Evolutionary conservation across 148 eudicot species (phyloP), one percentile per base, ranked within the genome.

Genomic region (Amaranthus hypochondriacus): DNA sequence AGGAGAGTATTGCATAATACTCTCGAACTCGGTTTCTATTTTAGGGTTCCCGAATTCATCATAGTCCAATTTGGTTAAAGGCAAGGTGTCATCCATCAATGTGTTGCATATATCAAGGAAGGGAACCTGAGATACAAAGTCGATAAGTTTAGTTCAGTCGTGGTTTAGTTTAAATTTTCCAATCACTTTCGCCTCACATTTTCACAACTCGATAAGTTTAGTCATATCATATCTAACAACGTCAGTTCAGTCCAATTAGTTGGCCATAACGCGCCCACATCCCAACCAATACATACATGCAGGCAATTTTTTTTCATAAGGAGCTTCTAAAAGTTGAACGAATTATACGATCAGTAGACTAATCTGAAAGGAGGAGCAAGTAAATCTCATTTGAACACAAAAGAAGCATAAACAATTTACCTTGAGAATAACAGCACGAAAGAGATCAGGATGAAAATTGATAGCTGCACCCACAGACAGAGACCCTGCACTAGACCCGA

Each of bases 41-140:
- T 87, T 84, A 79, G 97, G 99, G 74, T 95, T 87, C n/a, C 97
- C 99, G 60, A 92, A 95, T 85, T 95, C 99, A 86, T 95, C 99
- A 48, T 92, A 85, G 81, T 95, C 99, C 77, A 90, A 75, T 62
- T 88, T 81, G 44, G 99, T 92, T 48, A 95, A 84, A 69, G 99
- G 97, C 76, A 95, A 85, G 84, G 78, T 84, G 4, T 89, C 83
- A 79, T 95, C 96, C 92, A 92, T 79, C 84, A 95, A 89, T 48
- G 97, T 88, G 85, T 89, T 92, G 83, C 96, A 88, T 66, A 92
- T 76, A 79, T 95, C 99, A 71, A 95, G 94, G 76, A 95, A 95
- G 47, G 99, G 99, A 69, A 90, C 96, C 98, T 95, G 89, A 69
- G 28, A 74, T 9, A 50, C 69, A 66, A 69, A 69, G 39, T 28